Evolutionary conservation across 1,284 basidiomycete genomes (phyloP).

Genomic region (Trichosporon faecale): DNA sequence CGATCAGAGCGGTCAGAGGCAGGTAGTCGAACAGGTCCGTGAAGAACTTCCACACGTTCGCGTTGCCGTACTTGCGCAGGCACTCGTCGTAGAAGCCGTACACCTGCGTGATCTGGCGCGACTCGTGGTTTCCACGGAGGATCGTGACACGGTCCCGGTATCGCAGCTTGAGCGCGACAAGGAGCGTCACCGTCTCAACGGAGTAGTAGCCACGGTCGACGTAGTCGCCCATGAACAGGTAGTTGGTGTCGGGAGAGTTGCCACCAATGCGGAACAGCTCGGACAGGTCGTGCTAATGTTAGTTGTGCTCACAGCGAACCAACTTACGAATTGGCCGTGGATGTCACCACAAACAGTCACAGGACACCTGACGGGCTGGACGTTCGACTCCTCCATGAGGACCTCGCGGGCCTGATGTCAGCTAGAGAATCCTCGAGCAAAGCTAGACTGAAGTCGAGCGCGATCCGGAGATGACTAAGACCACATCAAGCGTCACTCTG

Average conservation of each 20-base stretch:
- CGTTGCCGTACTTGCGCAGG: constrained; percentile 98
- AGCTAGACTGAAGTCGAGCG: neutral
- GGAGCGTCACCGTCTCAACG: constrained; percentile 97
- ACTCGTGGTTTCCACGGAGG: constrained; percentile 97
- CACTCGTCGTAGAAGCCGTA: constrained; percentile 99
- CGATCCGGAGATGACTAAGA: neutral
- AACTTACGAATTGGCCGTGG: constrained; percentile 97
- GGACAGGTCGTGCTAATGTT: constrained; percentile 86
- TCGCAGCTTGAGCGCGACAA: constrained; percentile 95
- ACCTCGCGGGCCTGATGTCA: constrained; percentile 82
- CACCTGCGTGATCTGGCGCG: constrained; percentile 98
- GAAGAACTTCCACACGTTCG: constrained; percentile 99
- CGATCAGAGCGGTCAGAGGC: constrained; percentile 93
- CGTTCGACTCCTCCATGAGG: constrained; percentile 95
- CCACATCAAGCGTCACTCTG: neutral
- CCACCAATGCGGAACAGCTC: constrained; percentile 99
- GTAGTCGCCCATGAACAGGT: constrained; percentile 99
- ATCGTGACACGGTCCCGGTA: constrained; percentile 99
- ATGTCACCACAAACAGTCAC: constrained; percentile 98
- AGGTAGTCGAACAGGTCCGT: constrained; percentile 99
- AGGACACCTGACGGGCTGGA: constrained; percentile 95
- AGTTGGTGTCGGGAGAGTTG: constrained; percentile 99
- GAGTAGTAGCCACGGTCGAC: constrained; percentile 99
- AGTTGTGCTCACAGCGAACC: neutral
- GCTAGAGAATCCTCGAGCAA: neutral